A percentile compares a stretch with the other conserved stretches of the same genome.
Evolutionary conservation across 176 grass and related monocot genomes (phyloP).

Genomic region (Oryza longistaminata): DNA sequence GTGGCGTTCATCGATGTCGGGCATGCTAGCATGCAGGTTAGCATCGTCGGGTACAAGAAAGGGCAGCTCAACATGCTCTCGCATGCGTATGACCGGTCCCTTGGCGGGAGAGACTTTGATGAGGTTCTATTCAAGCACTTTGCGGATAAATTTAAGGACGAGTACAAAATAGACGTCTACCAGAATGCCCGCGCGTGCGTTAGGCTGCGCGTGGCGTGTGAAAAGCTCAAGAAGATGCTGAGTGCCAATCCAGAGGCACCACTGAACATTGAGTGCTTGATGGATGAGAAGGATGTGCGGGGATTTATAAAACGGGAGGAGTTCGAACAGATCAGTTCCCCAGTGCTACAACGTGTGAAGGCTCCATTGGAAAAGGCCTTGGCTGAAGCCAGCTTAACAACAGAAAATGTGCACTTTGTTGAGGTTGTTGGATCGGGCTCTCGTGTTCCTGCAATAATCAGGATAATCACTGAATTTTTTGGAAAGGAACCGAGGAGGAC

Average conservation of each 20-base stretch:
- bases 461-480: conserved; percentile 79
- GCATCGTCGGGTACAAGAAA: conserved; percentile 63
- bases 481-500: conserved; percentile 74
- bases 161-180: conserved; percentile 78
- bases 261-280: conserved; percentile 67
- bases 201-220: conserved; percentile 55
- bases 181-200: conserved; percentile 57
- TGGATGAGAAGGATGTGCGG: conserved; percentile 64
- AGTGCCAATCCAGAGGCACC: conserved; percentile 70
- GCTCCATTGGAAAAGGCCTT: conserved; percentile 63
- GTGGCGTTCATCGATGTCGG: conserved; percentile 89
- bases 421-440: conserved; percentile 77
- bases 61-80: conserved; percentile 65
- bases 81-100: conserved; percentile 59
- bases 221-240: conserved; percentile 75
- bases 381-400: conserved; percentile 37
- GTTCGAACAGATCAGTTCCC: conserved; percentile 59
- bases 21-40: conserved; percentile 87
- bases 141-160: conserved; percentile 57
- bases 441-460: conserved; percentile 70
- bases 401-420: conserved; percentile 51
- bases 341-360: conserved; percentile 65
- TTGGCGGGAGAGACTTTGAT: conserved; percentile 84
- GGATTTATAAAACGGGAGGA: conserved; percentile 78
- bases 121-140: conserved; percentile 71